Percentiles rank a stretch among this genome's conserved stretches.
Evolutionary conservation across 2,329 filamentous ascomycete species (phyloP).

Genomic region (Beauveria medogensis): DNA sequence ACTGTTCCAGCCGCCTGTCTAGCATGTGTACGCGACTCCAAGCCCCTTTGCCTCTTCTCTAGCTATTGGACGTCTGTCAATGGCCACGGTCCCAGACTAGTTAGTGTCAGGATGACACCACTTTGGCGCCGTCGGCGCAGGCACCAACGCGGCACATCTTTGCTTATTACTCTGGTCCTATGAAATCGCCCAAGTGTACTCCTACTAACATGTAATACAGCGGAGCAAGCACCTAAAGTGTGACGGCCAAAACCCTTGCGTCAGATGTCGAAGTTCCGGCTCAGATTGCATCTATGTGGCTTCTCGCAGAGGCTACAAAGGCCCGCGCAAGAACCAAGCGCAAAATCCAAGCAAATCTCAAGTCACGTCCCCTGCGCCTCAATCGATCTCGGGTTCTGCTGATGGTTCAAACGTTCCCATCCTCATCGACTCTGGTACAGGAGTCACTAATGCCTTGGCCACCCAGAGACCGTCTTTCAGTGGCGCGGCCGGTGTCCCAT

Average conservation of each 20-base stretch:
- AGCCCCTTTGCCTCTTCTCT: background rate
- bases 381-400: constrained; percentile 6
- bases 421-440: constrained; percentile 14
- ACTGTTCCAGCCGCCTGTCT: constrained; percentile 45
- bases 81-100: constrained; percentile 8
- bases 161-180: background rate
- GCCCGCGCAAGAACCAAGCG: constrained; percentile 32
- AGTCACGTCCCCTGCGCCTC: constrained; percentile 31
- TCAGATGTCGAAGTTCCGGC: constrained; percentile 52
- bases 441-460: constrained; percentile 4
- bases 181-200: background rate
- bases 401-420: constrained; percentile 32
- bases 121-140: background rate
- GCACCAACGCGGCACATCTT: background rate
- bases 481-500: constrained; percentile 19
- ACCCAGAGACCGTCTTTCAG: constrained; percentile 11
- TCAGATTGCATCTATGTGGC: constrained; percentile 63
- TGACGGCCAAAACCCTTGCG: constrained; percentile 62
- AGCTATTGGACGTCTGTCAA: background rate
- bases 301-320: constrained; percentile 68
- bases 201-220: constrained; percentile 24
- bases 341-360: constrained; percentile 43
- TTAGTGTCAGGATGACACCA: constrained; percentile 5
- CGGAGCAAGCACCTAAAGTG: constrained; percentile 66
- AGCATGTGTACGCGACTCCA: constrained; percentile 40